These are phyloP conservation scores for Meira miltonrushii DNA, from an alignment of 1,284 basidiomycete genomes.

Conservation along the genomic window DNA sequence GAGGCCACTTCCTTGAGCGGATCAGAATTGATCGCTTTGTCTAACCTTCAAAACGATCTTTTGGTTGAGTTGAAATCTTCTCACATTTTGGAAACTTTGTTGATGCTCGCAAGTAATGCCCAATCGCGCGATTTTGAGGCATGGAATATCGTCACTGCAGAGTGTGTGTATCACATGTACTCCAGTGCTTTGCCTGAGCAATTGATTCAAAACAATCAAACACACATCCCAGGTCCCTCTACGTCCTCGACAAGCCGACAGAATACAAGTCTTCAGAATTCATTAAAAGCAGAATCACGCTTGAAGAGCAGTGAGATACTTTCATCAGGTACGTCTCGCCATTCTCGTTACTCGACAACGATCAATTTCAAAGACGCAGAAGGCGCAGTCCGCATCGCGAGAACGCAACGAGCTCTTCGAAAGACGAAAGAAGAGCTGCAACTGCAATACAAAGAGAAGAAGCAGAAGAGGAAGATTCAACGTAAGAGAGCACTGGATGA, in stretches of 20 bases:
- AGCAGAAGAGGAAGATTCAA: constrained; percentile 25
- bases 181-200: constrained; percentile 14
- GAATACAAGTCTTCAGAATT: constrained; percentile 18
- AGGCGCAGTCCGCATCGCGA: constrained; percentile 38
- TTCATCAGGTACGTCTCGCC: constrained; percentile 26
- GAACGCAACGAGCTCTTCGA: constrained; percentile 30
- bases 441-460: constrained; percentile 18
- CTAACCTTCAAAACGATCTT: constrained; percentile 43
- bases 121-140: constrained; percentile 38
- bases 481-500: constrained; percentile 36
- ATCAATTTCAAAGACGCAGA: constrained; percentile 43
- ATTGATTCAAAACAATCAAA: constrained; percentile 3
- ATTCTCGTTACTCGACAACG: constrained; percentile 49
- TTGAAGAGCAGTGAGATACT: constrained; percentile 23
- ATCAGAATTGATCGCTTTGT: constrained; percentile 31
- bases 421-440: constrained; percentile 40
- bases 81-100: constrained; percentile 43
- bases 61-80: constrained; percentile 35
- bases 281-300: constrained; percentile 34
- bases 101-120: constrained; percentile 47
- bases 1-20: constrained; percentile 35
- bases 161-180: constrained; percentile 49
- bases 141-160: constrained; percentile 43
- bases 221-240: too few species aligned
- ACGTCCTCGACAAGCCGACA: too few species aligned